These are phyloP conservation scores for Hypomontagnella monticulosa DNA, from an alignment of 495 filamentous ascomycete genomes.

Conservation along the genomic window DNA sequence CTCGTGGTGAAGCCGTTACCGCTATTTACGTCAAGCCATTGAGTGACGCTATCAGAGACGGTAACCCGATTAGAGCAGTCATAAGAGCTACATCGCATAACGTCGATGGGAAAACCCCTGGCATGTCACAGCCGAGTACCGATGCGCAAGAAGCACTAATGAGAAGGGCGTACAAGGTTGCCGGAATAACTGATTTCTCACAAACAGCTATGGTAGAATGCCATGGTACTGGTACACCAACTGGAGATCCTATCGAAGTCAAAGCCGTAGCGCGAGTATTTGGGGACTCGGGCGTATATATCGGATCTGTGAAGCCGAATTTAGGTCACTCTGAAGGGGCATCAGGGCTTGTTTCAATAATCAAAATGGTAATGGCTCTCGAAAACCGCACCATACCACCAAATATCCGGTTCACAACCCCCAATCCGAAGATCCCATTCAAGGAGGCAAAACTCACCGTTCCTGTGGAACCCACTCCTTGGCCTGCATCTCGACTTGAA, in stretches of 20 bases:
- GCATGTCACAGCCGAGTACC: slow-evolving; percentile 57
- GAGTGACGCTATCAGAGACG: slow-evolving; percentile 57
- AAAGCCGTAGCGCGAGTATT: slow-evolving; percentile 47
- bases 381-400: slow-evolving; percentile 54
- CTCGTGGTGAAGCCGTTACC: slow-evolving; percentile 48
- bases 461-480: slow-evolving; percentile 36
- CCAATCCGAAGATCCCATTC: slow-evolving; percentile 44
- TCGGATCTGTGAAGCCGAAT: slow-evolving; percentile 64
- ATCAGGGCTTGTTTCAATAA: slow-evolving; percentile 56
- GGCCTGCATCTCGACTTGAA: slow-evolving; percentile 35
- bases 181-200: slow-evolving; percentile 53
- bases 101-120: slow-evolving; percentile 51
- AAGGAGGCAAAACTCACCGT: slow-evolving; percentile 33
- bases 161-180: slow-evolving; percentile 49
- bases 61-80: slow-evolving; percentile 62
- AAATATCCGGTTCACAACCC: slow-evolving; percentile 45
- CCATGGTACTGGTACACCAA: slow-evolving; percentile 48
- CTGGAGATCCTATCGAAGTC: slow-evolving; percentile 53
- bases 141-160: slow-evolving; percentile 61
- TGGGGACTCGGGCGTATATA: slow-evolving; percentile 47
- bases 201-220: slow-evolving; percentile 51
- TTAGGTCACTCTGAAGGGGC: slow-evolving; percentile 62
- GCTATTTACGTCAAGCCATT: slow-evolving; percentile 60
- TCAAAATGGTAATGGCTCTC: slow-evolving; percentile 60
- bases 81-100: slow-evolving; percentile 60